Conservation (phyloP, 2,329 filamentous ascomycete species). For the Ustulina deusta region DNA sequence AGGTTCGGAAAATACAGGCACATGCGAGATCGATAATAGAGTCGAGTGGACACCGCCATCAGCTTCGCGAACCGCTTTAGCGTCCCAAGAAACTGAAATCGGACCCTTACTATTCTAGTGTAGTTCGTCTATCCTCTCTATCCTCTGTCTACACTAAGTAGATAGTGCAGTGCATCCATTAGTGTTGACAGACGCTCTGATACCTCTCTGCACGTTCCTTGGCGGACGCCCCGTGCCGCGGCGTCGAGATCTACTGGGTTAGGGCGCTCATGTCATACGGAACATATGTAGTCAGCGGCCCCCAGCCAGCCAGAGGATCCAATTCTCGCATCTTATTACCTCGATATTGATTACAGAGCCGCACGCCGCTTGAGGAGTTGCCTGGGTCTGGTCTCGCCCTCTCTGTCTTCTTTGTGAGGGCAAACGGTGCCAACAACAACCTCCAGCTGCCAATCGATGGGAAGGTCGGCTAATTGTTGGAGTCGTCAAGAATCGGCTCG, state of each 20-base stretch:
- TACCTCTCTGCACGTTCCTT: constrained; percentile 23
- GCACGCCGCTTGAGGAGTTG: not conserved
- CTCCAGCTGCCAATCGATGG: constrained; percentile 29
- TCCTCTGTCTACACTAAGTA: not conserved
- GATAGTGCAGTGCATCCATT: constrained; percentile 17
- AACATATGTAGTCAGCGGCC: constrained; percentile 34
- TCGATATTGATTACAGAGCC: constrained; percentile 10
- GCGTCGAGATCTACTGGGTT: constrained; percentile 19
- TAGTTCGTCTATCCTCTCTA: not conserved
- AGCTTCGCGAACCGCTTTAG: constrained; percentile 3
- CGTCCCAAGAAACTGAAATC: constrained; percentile 21
- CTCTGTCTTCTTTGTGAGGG: constrained; percentile 2
- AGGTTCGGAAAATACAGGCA: constrained; percentile 3
- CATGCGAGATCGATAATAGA: not conserved
- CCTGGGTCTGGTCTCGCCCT: constrained; percentile 6
- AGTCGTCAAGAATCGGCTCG: constrained; percentile 29
- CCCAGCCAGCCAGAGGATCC: constrained; percentile 16
- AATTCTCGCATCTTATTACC: constrained; percentile 15
- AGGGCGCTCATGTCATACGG: constrained; percentile 3
- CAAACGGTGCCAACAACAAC: constrained; percentile 14
- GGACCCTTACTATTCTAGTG: constrained; percentile 29
- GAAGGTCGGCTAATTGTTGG: constrained; percentile 26
- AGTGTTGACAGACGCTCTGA: constrained; percentile 4
- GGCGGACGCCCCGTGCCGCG: constrained; percentile 7
- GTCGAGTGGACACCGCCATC: constrained; percentile 13